phyloP scores from a whole-genome alignment of 2,329 filamentous ascomycete genomes.

The Volutella citrinella region DNA sequence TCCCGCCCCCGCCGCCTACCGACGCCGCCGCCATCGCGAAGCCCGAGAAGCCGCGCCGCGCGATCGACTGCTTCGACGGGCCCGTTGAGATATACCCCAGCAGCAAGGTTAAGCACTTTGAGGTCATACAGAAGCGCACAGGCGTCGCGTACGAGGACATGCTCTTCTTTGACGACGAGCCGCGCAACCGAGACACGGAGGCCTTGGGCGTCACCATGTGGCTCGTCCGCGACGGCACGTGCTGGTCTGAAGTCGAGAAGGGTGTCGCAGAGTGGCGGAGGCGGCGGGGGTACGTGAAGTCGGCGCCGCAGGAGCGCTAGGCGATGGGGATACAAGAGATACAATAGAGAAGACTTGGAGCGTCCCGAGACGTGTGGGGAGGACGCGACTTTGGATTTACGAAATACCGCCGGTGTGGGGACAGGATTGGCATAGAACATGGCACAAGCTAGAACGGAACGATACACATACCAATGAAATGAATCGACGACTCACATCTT shows the following conservation, averaged over 20 bases:
- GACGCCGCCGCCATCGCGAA: slow-evolving; percentile 19
- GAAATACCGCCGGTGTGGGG: too few relatives aligned
- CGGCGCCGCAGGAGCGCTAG: slow-evolving; percentile 9
- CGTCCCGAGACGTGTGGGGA: background rate
- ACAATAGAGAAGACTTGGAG: background rate
- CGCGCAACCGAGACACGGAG: slow-evolving; percentile 78
- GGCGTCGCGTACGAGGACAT: slow-evolving; percentile 76
- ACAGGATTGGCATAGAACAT: too few relatives aligned
- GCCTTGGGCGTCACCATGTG: slow-evolving; percentile 79
- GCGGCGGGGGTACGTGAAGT: slow-evolving; percentile 50
- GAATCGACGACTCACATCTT: too few relatives aligned
- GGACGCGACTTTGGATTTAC: too few relatives aligned
- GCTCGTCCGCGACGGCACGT: slow-evolving; percentile 76
- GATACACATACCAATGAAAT: too few relatives aligned
- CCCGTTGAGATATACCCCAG: slow-evolving; percentile 69
- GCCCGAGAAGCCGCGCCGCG: slow-evolving; percentile 36
- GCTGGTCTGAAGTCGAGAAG: slow-evolving; percentile 70
- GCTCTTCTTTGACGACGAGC: slow-evolving; percentile 95
- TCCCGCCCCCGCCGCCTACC: slow-evolving; percentile 36
- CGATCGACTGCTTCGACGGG: slow-evolving; percentile 59
- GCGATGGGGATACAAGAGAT: slow-evolving; percentile 1
- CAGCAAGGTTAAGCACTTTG: slow-evolving; percentile 83
- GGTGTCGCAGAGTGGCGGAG: slow-evolving; percentile 81
- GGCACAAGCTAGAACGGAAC: too few relatives aligned
- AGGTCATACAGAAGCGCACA: slow-evolving; percentile 66